Base-by-base conservation (phyloP, 73 alveolate genomes). In the Blepharisma stoltei region DNA sequence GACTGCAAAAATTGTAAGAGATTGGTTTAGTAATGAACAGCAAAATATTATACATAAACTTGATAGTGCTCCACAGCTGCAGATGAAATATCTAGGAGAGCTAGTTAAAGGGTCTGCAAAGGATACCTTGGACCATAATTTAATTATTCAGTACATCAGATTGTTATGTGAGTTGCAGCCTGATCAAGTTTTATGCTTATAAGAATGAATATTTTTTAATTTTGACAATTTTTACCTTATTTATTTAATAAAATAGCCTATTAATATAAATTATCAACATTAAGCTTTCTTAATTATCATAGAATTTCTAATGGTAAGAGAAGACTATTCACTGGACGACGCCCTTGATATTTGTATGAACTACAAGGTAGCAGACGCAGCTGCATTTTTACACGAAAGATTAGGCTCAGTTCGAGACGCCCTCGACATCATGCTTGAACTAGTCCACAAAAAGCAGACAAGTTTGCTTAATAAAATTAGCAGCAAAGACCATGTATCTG, bases 1-100 rank as follows among this genome's bases (percentile, higher is more conserved):
- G 27, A 69, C 79, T 69, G 79, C 79, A 14, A 69, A 46, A 38
- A 44, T 69, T n/a, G 79, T 69, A 18, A 23, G 67, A 69, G 65
- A 69, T 4, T 69, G 79, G 79, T 69, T 38, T 43, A n/a, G 27
- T 43, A 18, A 44, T 7, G 67, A 69, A 4, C 79, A 69, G 9
- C 55, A 37, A n/a, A n/a, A 23, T 14, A 69, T 69, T 7, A 43
- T 69, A 71, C 65, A 69, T 44, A 69, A 69, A 46, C 79, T 69
- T n/a, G 79, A 69, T 43, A 69, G 27, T 5, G 79, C 79, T 14
- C 79, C 79, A 0, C 20, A 38, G 65, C 60, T 69, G 32, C 65
- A 69, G 27, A 38, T 69, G 55, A 44, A 38, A 20, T 69, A 69
- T 25, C 38, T 69, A 14, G 65, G 65, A 9, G 65, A 38, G 4